A percentile compares a stretch with the other conserved stretches of the same genome.
Conservation (phyloP, 345 rosid genomes). For the Eucalyptus sideroxylon region DNA sequence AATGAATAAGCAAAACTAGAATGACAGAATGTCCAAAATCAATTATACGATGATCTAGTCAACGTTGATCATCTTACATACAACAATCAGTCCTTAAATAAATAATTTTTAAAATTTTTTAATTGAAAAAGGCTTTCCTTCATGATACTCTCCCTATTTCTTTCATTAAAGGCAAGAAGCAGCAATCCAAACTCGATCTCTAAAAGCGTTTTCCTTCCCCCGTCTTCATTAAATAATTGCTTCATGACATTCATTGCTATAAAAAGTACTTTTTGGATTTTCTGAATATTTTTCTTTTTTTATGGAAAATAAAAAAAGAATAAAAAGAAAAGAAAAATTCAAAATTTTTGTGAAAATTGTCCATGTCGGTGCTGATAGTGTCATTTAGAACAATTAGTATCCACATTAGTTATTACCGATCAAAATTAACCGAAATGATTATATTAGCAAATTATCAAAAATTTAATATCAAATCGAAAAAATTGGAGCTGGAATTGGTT, state of each 20-base stretch:
- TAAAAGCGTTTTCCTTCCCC: background rate
- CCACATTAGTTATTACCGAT: background rate
- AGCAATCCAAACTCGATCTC: background rate
- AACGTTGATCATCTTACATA: too few species aligned
- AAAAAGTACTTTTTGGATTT: too few species aligned
- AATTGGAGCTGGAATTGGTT: too few species aligned
- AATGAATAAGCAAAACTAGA: background rate
- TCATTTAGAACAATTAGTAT: background rate
- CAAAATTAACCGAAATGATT: too few species aligned
- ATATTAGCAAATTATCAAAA: too few species aligned
- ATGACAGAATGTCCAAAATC: background rate
- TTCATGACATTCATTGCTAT: background rate
- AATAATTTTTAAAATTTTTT: too few species aligned
- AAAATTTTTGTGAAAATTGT: too few species aligned
- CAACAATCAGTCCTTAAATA: accelerated
- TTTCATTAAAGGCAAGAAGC: background rate
- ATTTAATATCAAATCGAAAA: too few species aligned
- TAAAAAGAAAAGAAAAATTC: too few species aligned
- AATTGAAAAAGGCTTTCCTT: background rate
- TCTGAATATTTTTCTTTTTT: too few species aligned
- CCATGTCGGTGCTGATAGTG: background rate
- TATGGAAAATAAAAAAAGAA: too few species aligned
- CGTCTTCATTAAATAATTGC: background rate
- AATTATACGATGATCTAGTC: background rate
- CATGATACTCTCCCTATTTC: background rate